These are phyloP conservation scores for Alternaria triticimaculans DNA, from an alignment of 2,329 filamentous ascomycete genomes.

Conservation along the genomic window DNA sequence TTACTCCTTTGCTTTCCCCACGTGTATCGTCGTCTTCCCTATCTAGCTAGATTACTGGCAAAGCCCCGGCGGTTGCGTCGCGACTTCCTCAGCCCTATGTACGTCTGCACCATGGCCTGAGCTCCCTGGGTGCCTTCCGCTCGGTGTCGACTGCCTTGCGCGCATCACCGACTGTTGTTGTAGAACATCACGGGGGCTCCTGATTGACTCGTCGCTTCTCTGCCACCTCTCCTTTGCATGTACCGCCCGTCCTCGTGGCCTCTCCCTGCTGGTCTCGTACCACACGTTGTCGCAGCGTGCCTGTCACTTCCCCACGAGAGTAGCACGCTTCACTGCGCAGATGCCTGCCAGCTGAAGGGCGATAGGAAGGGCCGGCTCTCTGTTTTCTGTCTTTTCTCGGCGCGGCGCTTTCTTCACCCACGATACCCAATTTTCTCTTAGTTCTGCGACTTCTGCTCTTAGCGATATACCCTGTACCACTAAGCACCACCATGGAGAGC, in stretches of 20 bases:
- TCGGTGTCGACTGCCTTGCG: conserved; percentile 28
- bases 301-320: conserved; percentile 26
- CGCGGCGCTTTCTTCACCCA: conserved; percentile 10
- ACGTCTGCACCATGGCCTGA: conserved; percentile 37
- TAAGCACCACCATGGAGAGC: conserved; percentile 40
- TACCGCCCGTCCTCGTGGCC: conserved; percentile 18
- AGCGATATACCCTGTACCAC: conserved; percentile 43
- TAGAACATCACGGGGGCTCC: conserved; percentile 44
- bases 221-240: conserved; percentile 14
- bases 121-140: conserved; percentile 21
- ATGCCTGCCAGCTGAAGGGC: conserved; percentile 37
- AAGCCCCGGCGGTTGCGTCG: conserved; percentile 12
- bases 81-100: conserved; percentile 37
- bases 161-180: conserved; percentile 40
- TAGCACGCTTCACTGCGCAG: conserved; percentile 36
- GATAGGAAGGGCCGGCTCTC: conserved; percentile 14
- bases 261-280: conserved; percentile 25
- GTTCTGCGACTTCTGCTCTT: conserved; percentile 18
- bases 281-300: conserved; percentile 35
- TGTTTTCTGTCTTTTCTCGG: conserved; percentile 12
- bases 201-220: conserved; percentile 28
- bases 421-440: conserved; percentile 17
- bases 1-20: conserved; percentile 17
- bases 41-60: conserved; percentile 3
- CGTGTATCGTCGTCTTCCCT: conserved; percentile 14